A percentile compares a stretch with the other conserved stretches of the same genome.
phyloP scores from a whole-genome alignment of 164 flowering plant species.

The Dillenia suffruticosa region DNA sequence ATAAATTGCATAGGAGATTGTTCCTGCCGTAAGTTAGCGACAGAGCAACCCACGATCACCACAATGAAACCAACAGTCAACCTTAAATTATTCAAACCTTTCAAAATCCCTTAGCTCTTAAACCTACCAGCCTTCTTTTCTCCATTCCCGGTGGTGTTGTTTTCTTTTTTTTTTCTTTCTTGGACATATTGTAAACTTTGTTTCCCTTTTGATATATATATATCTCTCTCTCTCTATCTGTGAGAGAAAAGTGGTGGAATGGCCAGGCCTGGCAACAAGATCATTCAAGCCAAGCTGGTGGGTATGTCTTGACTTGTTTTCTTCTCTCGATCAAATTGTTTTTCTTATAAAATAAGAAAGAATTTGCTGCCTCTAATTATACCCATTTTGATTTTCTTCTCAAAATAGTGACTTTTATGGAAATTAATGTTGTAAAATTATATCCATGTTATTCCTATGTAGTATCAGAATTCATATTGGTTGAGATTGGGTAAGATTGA shows the following conservation, averaged over 20 bases:
- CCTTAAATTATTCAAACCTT: background rate
- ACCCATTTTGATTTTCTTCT: too few relatives aligned
- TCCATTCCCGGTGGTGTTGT: background rate
- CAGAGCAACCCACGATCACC: too few relatives aligned
- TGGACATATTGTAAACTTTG: background rate
- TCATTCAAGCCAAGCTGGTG: slow-evolving; percentile 66
- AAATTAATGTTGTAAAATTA: too few relatives aligned
- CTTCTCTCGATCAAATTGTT: background rate
- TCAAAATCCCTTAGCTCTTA: background rate
- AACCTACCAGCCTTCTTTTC: slow-evolving; percentile 8
- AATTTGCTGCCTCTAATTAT: too few relatives aligned
- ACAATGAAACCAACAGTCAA: background rate
- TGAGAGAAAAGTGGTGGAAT: slow-evolving; percentile 7
- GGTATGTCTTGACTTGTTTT: slow-evolving; percentile 29
- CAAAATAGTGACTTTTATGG: too few relatives aligned
- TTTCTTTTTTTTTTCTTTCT: background rate
- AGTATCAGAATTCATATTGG: too few relatives aligned
- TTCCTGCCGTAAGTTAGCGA: too few relatives aligned
- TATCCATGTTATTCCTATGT: too few relatives aligned
- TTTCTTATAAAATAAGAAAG: too few relatives aligned
- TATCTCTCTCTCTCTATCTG: background rate
- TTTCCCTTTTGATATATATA: background rate
- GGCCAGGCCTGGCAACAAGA: slow-evolving; percentile 37
- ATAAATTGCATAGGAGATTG: too few relatives aligned
- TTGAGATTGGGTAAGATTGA: too few relatives aligned